phyloP scores from a whole-genome alignment of 208 protist genomes.

The Trypanosoma lewisi region DNA sequence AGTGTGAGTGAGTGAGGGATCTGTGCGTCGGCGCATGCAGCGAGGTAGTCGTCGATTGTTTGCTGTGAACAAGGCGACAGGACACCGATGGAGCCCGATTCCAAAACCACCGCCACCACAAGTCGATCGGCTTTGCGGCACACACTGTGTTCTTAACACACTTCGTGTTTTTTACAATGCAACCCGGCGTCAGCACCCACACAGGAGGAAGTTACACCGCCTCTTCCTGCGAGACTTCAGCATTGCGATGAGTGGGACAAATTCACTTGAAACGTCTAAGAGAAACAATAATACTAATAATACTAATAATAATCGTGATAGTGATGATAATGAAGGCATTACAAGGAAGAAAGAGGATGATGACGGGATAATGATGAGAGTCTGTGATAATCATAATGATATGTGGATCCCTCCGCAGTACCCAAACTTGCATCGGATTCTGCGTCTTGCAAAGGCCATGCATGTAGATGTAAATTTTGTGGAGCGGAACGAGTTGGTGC shows the following conservation, averaged over 20 bases:
- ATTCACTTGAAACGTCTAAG: not conserved
- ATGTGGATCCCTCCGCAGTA: slow-evolving; percentile 50
- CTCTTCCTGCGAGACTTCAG: slow-evolving; percentile 78
- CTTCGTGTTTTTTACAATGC: slow-evolving; percentile 41
- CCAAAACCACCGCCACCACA: slow-evolving; percentile 62
- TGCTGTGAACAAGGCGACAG: slow-evolving; percentile 58
- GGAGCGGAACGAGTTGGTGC: slow-evolving; percentile 57
- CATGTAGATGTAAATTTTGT: slow-evolving; percentile 55
- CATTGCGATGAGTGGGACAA: slow-evolving; percentile 1
- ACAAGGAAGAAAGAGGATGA: not conserved
- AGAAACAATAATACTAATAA: not conserved
- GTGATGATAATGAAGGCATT: too few relatives aligned
- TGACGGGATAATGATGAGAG: not conserved
- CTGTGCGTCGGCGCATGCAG: slow-evolving; percentile 9
- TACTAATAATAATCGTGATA: too few relatives aligned
- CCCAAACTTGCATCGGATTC: slow-evolving; percentile 54
- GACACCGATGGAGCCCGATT: slow-evolving; percentile 67
- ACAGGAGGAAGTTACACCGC: slow-evolving; percentile 26
- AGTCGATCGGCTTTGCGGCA: slow-evolving; percentile 69
- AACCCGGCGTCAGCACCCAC: slow-evolving; percentile 19
- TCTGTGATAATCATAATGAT: not conserved
- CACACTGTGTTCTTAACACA: slow-evolving; percentile 57
- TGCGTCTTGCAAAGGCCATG: slow-evolving; percentile 48
- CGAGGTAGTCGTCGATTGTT: slow-evolving; percentile 24
- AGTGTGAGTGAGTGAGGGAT: not conserved